Percentiles rank a stretch among this genome's conserved stretches.
These are phyloP conservation scores for Astrephomene gubernaculifera DNA, from an alignment of 139 green algal genomes.

Conservation along the genomic window DNA sequence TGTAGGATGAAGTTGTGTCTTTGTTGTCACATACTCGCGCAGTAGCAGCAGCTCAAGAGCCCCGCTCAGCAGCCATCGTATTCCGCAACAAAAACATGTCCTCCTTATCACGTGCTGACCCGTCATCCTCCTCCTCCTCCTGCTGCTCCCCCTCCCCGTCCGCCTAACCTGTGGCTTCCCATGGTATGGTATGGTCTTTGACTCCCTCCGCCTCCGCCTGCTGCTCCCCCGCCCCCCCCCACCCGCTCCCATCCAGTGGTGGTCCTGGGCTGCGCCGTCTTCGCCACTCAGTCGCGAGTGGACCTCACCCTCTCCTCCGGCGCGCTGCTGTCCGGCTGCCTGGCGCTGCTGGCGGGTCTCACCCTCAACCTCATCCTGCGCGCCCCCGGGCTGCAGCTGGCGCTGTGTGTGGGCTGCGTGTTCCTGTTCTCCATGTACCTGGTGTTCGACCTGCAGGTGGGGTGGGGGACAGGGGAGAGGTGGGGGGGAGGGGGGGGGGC, in stretches of 20 bases:
- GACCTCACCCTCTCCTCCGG: conserved; percentile 43
- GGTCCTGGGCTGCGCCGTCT: conserved; percentile 18
- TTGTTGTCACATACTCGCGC: conserved; percentile 1
- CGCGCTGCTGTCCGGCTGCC: conserved; percentile 19
- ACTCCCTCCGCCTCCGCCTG: not conserved
- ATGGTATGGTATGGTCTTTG: no score
- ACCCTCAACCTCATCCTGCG: conserved; percentile 43
- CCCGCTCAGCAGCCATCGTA: no score
- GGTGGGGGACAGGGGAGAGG: not conserved
- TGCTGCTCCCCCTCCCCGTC: no score
- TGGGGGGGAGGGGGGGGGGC: not conserved
- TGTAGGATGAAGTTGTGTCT: not conserved
- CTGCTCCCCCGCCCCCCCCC: not conserved
- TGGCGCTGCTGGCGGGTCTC: conserved; percentile 29
- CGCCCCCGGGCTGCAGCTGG: conserved; percentile 16
- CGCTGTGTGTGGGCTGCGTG: conserved; percentile 14
- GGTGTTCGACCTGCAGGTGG: conserved; percentile 52
- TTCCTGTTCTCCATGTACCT: conserved; percentile 50
- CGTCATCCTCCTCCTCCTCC: no score
- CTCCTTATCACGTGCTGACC: no score
- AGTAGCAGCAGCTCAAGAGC: no score
- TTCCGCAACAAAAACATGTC: no score
- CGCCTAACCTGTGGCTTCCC: no score
- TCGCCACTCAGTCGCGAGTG: conserved; percentile 20
- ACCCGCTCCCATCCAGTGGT: not conserved